Conservation (phyloP, 495 filamentous ascomycete species). For the Lepidopterella palustris region DNA sequence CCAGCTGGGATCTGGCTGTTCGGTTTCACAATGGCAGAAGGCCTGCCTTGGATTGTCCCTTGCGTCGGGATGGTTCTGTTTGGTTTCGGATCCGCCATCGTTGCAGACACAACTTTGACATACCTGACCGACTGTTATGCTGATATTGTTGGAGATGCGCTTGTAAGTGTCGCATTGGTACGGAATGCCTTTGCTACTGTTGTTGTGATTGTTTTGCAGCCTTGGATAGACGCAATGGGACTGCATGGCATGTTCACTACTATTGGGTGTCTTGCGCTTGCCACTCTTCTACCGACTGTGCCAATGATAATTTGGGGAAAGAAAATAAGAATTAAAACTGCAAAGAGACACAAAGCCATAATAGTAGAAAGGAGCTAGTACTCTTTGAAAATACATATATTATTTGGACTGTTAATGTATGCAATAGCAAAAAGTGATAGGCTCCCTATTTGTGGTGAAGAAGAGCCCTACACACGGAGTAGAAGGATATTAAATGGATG, state of each 20-base stretch:
- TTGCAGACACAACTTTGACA: slow-evolving; percentile 48
- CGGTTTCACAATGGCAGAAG: slow-evolving; percentile 34
- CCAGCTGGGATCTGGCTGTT: slow-evolving; percentile 35
- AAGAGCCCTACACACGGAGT: no score
- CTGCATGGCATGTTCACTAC: background rate
- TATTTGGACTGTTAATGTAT: no score
- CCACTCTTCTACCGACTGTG: slow-evolving; percentile 6
- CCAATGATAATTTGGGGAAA: background rate
- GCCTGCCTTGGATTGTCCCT: slow-evolving; percentile 49
- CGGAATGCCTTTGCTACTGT: slow-evolving; percentile 10
- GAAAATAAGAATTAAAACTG: background rate
- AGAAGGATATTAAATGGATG: no score
- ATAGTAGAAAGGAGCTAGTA: background rate
- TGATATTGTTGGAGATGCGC: slow-evolving; percentile 47
- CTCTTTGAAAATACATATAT: no score
- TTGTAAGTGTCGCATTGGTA: slow-evolving; percentile 19
- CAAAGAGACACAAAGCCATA: background rate
- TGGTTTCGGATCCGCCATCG: slow-evolving; percentile 47
- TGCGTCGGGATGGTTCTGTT: slow-evolving; percentile 48
- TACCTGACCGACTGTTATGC: slow-evolving; percentile 33
- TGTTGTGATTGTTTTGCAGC: background rate
- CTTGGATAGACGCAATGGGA: background rate
- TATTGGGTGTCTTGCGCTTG: background rate
- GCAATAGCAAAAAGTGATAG: no score
- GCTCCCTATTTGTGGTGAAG: no score